A percentile compares a stretch with the other conserved stretches of the same genome.
These are phyloP conservation scores for Anisodus tanguticus DNA, from an alignment of 257 asterid species.

Conservation along the genomic window DNA sequence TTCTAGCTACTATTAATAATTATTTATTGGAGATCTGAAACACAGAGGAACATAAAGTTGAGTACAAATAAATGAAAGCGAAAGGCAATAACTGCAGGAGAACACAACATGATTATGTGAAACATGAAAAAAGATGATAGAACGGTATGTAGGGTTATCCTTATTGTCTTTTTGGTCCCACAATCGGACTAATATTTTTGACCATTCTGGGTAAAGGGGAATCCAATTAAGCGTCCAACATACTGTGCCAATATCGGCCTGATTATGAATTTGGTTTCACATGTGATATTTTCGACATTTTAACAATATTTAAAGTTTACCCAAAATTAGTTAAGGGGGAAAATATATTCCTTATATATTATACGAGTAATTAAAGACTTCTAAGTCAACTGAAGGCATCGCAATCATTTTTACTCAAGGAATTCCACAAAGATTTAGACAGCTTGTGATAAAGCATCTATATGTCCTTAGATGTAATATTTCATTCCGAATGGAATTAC, in stretches of 20 bases:
- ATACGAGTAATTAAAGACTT: background rate
- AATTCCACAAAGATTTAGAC: background rate
- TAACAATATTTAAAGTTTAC: background rate
- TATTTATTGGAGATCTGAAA: background rate
- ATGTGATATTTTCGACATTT: background rate
- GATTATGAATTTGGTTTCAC: background rate
- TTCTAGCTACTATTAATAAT: background rate
- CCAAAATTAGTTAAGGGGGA: background rate
- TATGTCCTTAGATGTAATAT: too few species aligned
- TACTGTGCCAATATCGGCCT: background rate
- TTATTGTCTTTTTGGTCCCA: conserved; percentile 12
- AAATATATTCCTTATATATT: background rate
- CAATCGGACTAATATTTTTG: background rate
- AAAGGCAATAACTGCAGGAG: conserved; percentile 19
- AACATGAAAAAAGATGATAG: background rate
- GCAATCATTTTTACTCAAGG: background rate
- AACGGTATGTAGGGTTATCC: background rate
- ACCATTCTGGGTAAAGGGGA: background rate
- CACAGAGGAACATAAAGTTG: background rate
- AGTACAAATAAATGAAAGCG: background rate
- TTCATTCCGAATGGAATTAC: background rate
- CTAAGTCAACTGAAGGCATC: background rate
- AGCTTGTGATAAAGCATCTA: background rate
- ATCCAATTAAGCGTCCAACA: background rate
- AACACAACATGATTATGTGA: background rate